phyloP scores from a whole-genome alignment of 1,284 basidiomycete species.

The Trichosporon ovoides region DNA sequence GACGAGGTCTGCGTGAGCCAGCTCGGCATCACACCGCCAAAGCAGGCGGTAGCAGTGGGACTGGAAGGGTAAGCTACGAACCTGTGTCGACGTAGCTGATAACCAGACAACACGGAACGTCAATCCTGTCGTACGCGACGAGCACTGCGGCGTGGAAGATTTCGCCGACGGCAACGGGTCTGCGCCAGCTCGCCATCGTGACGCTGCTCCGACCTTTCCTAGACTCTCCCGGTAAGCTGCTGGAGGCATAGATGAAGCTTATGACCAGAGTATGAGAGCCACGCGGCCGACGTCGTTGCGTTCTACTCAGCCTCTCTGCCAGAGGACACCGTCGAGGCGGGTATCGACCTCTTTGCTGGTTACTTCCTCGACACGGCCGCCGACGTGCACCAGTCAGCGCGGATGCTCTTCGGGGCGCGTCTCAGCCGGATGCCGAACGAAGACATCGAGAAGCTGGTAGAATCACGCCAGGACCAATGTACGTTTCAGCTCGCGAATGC shows the following conservation, averaged over 20 bases:
- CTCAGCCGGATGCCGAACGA: slow-evolving; percentile 63
- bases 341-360: slow-evolving; percentile 63
- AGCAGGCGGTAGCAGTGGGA: slow-evolving; percentile 52
- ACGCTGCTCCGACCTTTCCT: slow-evolving; percentile 64
- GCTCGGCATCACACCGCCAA: slow-evolving; percentile 46
- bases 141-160: slow-evolving; percentile 57
- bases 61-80: slow-evolving; percentile 53
- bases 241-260: too few species aligned
- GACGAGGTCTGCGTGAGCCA: slow-evolving; percentile 58
- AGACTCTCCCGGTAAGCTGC: slow-evolving; percentile 59
- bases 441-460: slow-evolving; percentile 59
- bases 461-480: slow-evolving; percentile 26
- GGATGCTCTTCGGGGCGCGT: slow-evolving; percentile 68
- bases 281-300: slow-evolving; percentile 63
- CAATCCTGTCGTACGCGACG: neutral
- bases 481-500: neutral
- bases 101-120: slow-evolving; percentile 5
- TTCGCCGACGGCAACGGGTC: slow-evolving; percentile 61
- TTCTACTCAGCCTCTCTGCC: slow-evolving; percentile 70
- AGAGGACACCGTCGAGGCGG: slow-evolving; percentile 59
- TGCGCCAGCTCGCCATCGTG: slow-evolving; percentile 62
- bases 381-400: slow-evolving; percentile 68
- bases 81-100: neutral
- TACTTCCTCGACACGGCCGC: slow-evolving; percentile 67
- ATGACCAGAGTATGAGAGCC: slow-evolving; percentile 58